phyloP scores from a whole-genome alignment of 306 rosid species.

The Fragaria ananassa region DNA sequence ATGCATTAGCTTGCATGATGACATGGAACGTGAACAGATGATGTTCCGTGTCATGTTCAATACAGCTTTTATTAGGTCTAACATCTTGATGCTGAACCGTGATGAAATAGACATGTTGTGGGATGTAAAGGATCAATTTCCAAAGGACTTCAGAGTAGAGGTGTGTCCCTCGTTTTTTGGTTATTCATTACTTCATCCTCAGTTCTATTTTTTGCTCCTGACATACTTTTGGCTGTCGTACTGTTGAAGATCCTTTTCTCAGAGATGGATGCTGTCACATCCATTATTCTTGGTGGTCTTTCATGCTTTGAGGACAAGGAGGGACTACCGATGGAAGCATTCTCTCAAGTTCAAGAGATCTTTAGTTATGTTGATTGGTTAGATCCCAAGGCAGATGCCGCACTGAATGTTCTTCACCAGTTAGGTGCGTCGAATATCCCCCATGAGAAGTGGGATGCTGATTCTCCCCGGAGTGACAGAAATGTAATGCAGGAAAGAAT shows the following conservation, averaged over 20 bases:
- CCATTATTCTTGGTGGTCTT: slow-evolving; percentile 35
- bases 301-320: slow-evolving; percentile 80
- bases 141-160: slow-evolving; percentile 88
- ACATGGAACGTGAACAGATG: slow-evolving; percentile 65
- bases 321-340: slow-evolving; percentile 92
- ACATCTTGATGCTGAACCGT: slow-evolving; percentile 76
- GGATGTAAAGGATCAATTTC: slow-evolving; percentile 70
- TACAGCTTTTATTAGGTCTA: slow-evolving; percentile 93
- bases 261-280: slow-evolving; percentile 80
- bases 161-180: slow-evolving; percentile 38
- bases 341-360: slow-evolving; percentile 87
- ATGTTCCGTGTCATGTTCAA: slow-evolving; percentile 86
- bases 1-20: slow-evolving; percentile 59
- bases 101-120: slow-evolving; percentile 85
- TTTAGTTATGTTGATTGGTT: slow-evolving; percentile 89
- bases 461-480: slow-evolving; percentile 33
- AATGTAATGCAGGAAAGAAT: slow-evolving; percentile 34
- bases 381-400: slow-evolving; percentile 64
- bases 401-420: slow-evolving; percentile 66
- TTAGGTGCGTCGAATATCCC: slow-evolving; percentile 42
- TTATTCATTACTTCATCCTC: neutral
- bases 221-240: slow-evolving; percentile 33
- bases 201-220: slow-evolving; percentile 14
- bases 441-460: slow-evolving; percentile 44
- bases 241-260: slow-evolving; percentile 80